These are phyloP conservation scores for Septoria linicola DNA, from an alignment of 2,329 filamentous ascomycete genomes.

Conservation along the genomic window DNA sequence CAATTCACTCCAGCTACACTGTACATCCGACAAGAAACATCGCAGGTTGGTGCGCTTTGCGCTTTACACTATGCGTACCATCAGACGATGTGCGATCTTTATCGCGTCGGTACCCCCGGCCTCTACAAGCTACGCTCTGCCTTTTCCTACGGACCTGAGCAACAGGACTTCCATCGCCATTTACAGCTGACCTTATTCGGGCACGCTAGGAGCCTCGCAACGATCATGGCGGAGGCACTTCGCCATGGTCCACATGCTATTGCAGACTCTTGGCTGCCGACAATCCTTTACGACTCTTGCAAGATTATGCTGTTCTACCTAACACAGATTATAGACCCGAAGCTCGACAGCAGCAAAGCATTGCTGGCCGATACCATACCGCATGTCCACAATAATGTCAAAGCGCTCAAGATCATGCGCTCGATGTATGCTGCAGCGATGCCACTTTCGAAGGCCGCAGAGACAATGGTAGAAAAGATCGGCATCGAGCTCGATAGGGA, in stretches of 20 bases:
- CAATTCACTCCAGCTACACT: conserved; percentile 29
- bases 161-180: conserved; percentile 24
- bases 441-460: conserved; percentile 25
- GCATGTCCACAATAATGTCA: conserved; percentile 28
- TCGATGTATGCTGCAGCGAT: conserved; percentile 29
- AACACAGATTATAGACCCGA: conserved; percentile 28
- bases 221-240: conserved; percentile 28
- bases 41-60: conserved; percentile 28
- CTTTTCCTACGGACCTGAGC: conserved; percentile 27
- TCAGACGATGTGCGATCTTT: conserved; percentile 31
- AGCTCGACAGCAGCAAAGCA: conserved; percentile 21
- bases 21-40: conserved; percentile 30
- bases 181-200: conserved; percentile 27
- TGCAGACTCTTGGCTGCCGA: conserved; percentile 28
- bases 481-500: conserved; percentile 23
- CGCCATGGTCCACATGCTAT: conserved; percentile 29
- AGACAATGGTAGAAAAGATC: conserved; percentile 30
- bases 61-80: conserved; percentile 29
- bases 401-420: conserved; percentile 28
- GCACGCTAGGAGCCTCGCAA: conserved; percentile 27
- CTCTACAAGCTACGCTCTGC: conserved; percentile 28
- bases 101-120: conserved; percentile 23
- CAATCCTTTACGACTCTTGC: conserved; percentile 30
- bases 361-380: conserved; percentile 28
- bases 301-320: conserved; percentile 32